These are phyloP conservation scores for Lipomyces kockii DNA, from an alignment of 805 yeast genomes.

Conservation along the genomic window DNA sequence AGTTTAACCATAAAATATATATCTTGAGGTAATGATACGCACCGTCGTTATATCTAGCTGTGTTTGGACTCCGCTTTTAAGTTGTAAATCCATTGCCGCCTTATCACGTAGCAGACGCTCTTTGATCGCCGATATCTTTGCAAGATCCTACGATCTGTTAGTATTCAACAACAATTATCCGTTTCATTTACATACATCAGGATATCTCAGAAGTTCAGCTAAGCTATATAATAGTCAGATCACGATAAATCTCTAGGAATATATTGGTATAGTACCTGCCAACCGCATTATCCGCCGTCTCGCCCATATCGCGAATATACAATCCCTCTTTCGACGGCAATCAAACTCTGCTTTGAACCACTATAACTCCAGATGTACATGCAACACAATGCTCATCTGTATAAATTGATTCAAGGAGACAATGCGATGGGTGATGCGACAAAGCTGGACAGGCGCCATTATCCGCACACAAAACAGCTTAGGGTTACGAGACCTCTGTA, in stretches of 20 bases:
- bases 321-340: neutral
- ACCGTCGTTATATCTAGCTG: conserved; percentile 62
- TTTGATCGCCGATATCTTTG: conserved; percentile 44
- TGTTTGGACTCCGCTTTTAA: conserved; percentile 68
- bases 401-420: neutral
- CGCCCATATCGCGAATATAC: conserved; percentile 18
- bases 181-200: conserved; percentile 32
- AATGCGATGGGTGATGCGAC: no score
- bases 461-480: no score
- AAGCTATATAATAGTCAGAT: conserved; percentile 20
- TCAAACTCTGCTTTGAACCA: neutral
- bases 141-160: conserved; percentile 40
- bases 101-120: conserved; percentile 58
- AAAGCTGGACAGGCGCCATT: no score
- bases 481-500: no score
- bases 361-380: neutral
- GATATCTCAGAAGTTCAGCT: conserved; percentile 38
- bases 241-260: neutral
- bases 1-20: neutral
- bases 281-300: conserved; percentile 24
- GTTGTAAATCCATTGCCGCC: conserved; percentile 72
- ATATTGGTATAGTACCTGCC: conserved; percentile 26
- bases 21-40: neutral
- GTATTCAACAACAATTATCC: neutral
- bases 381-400: neutral